A percentile compares a stretch with the other conserved stretches of the same genome.
Evolutionary conservation across 1,284 basidiomycete genomes (phyloP).

Genomic region (Ustilago loliicola): DNA sequence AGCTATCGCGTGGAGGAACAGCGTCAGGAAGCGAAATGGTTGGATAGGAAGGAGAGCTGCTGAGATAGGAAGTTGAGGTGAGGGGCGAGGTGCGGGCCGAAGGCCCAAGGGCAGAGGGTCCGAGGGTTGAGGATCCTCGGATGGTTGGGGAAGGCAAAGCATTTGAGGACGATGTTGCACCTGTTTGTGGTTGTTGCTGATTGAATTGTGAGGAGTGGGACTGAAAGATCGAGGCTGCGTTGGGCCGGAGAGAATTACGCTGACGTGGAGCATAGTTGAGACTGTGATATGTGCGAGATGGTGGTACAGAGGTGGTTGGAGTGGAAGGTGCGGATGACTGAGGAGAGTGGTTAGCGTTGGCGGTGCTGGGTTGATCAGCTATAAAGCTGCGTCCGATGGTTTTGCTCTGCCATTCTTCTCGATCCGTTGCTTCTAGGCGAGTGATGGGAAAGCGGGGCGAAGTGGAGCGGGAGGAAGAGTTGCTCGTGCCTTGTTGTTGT

Average conservation of each 20-base stretch:
- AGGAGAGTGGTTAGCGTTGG: slow-evolving; percentile 8
- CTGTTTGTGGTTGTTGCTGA: no score
- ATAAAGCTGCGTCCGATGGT: slow-evolving; percentile 18
- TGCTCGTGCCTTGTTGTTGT: neutral
- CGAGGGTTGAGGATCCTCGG: no score
- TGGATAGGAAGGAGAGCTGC: slow-evolving; percentile 29
- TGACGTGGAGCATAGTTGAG: slow-evolving; percentile 35
- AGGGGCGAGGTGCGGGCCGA: slow-evolving; percentile 12
- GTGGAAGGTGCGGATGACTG: slow-evolving; percentile 26
- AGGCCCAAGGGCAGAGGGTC: no score
- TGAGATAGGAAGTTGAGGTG: slow-evolving; percentile 17
- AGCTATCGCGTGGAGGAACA: slow-evolving; percentile 5
- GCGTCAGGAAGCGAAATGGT: slow-evolving; percentile 28
- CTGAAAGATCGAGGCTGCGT: slow-evolving; percentile 26
- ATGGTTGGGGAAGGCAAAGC: neutral
- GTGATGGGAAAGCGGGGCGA: slow-evolving; percentile 32
- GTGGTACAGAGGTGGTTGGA: slow-evolving; percentile 8
- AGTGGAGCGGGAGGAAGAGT: slow-evolving; percentile 12
- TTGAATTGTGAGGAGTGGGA: slow-evolving; percentile 17
- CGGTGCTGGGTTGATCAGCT: neutral
- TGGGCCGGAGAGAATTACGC: slow-evolving; percentile 29
- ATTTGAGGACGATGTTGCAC: neutral
- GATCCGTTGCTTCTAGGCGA: slow-evolving; percentile 19
- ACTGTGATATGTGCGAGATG: slow-evolving; percentile 33
- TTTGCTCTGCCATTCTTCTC: slow-evolving; percentile 29